Percentiles rank a stretch among this genome's conserved stretches.
These are phyloP conservation scores for Trichothecium roseum DNA, from an alignment of 2,329 filamentous ascomycete species.

Conservation along the genomic window DNA sequence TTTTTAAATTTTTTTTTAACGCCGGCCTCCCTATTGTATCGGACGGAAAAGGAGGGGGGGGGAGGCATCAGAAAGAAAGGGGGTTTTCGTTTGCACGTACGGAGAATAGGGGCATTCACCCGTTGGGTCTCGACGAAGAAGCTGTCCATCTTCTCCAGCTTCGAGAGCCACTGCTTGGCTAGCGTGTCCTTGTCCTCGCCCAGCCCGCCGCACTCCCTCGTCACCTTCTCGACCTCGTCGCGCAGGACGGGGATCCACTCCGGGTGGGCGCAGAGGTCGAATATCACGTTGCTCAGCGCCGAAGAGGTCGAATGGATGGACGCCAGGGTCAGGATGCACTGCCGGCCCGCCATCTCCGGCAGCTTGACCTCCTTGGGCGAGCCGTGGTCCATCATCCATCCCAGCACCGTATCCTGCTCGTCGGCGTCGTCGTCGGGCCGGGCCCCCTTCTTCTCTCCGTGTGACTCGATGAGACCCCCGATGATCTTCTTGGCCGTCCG, in stretches of 20 bases:
- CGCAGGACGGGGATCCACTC: constrained; percentile 2
- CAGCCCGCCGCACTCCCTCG: background rate
- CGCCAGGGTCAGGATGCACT: constrained; percentile 2
- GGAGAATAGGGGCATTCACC: background rate
- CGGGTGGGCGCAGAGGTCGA: constrained; percentile 5
- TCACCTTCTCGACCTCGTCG: constrained; percentile 6
- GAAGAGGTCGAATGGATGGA: constrained; percentile 4
- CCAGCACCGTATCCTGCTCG: constrained; percentile 1
- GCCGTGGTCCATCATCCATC: constrained; percentile 5
- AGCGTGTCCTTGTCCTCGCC: background rate
- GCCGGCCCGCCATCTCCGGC: constrained; percentile 1
- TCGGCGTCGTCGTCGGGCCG: background rate
- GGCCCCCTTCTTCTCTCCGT: background rate
- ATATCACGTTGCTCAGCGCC: background rate
- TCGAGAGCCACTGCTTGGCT: background rate
- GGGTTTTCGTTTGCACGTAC: no score
- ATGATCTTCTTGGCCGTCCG: constrained; percentile 1
- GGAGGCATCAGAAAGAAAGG: no score
- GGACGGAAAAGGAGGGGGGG: no score
- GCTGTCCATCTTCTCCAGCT: constrained; percentile 2
- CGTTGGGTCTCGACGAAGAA: constrained; percentile 1
- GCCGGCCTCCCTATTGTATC: no score
- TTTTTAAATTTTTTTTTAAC: no score
- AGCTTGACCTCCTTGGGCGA: background rate
- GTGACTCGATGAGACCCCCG: background rate